Percentiles rank a stretch among this genome's conserved stretches.
phyloP scores from a whole-genome alignment of 2,329 filamentous ascomycete genomes.

The Xylariaceae sp. region DNA sequence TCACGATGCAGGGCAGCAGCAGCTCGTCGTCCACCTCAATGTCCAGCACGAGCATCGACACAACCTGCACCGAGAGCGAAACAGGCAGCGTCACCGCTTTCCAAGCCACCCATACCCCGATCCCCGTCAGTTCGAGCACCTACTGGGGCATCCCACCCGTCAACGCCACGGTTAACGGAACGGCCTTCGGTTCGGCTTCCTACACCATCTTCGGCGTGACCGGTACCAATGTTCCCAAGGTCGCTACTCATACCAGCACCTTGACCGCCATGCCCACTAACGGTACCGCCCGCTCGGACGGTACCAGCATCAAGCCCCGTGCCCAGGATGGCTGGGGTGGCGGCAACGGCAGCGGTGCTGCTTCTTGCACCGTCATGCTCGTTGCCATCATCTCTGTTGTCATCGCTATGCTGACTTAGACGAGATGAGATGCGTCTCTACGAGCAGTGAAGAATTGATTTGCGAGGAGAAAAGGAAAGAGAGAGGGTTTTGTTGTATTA shows the following conservation, averaged over 20 bases:
- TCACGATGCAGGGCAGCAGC: too few relatives aligned
- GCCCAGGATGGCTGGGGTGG: constrained; percentile 9
- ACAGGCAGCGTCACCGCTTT: neutral
- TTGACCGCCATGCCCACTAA: neutral
- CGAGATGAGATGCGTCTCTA: too few relatives aligned
- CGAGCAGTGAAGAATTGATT: too few relatives aligned
- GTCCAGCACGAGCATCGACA: neutral
- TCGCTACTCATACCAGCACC: neutral
- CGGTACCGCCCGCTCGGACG: constrained; percentile 2
- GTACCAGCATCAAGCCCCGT: neutral
- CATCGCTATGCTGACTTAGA: neutral
- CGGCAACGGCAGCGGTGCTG: constrained; percentile 3
- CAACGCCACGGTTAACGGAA: constrained; percentile 3
- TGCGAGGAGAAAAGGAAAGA: too few relatives aligned
- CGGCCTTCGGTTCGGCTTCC: neutral
- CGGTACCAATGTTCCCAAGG: neutral
- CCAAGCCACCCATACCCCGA: neutral
- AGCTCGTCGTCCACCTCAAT: neutral
- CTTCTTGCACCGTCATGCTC: constrained; percentile 20
- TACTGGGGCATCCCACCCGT: constrained; percentile 1
- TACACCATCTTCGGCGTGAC: neutral
- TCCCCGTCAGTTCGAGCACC: constrained; percentile 1
- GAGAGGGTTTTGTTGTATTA: too few relatives aligned
- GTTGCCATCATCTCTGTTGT: constrained; percentile 16
- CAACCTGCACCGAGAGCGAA: constrained; percentile 5